Base-by-base conservation (phyloP, 176 grass and related monocot species). In the Cenchrus americanus region DNA sequence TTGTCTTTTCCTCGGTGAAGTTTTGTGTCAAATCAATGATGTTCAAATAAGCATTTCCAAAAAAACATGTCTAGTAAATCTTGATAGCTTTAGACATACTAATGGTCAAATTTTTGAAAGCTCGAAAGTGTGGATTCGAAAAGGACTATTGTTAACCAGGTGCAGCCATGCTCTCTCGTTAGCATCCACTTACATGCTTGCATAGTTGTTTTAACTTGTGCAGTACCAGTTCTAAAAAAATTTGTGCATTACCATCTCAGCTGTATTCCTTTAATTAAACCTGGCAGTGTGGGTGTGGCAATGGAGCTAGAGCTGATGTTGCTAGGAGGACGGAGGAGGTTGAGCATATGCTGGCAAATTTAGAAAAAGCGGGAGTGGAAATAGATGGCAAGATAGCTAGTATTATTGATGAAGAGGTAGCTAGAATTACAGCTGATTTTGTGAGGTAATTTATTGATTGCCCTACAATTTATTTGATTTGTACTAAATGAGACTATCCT, bases 321-420 rank as follows among this genome's bases (percentile, higher is more conserved):
- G 51, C 79, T 70, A 81, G 52, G 66, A 81, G 27, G 22, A 73
- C 69, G 14, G 51, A 73, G 46, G 48, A 73, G 69, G 47, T 68
- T 73, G 23, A 73, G 17, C 63, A 24, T 68, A 0, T 68, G 78
- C 12, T 80, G 43, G 46, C 9, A n/a, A 79, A 21, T n/a, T 79
- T 79, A 63, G 77, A 66, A 80, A 66, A 52, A 6, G 62, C 21
- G 43, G 77, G 77, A 53, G 17, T 80, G 62, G 10, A 40, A 26
- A 80, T 80, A 80, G 24, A 80, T 80, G 77, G 12, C 10, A 80
- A 80, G 26, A 5, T 77, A 27, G 40, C 40, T 77, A 62, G 40
- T 62, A 62, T 62, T 62, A 17, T 77, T 78, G 59, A 64, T 66
- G 62, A 41, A 55, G 63, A 30, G 69, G 3, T 73, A 52, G 71